phyloP scores from a whole-genome alignment of 257 asterid genomes.

The Linaria vulgaris region DNA sequence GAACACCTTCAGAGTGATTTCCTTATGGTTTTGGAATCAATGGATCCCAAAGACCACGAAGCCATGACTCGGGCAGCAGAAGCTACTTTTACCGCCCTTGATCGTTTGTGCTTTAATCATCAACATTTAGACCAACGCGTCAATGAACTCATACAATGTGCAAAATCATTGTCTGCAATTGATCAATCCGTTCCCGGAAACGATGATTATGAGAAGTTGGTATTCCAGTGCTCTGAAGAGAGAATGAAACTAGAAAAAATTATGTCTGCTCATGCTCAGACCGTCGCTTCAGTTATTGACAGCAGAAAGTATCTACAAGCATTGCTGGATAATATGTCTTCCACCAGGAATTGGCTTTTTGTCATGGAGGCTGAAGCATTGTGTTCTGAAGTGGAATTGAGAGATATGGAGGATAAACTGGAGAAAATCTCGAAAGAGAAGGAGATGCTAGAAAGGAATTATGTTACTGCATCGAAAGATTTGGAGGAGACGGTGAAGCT shows the following conservation, averaged over 20 bases:
- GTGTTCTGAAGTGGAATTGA: slow-evolving; percentile 34
- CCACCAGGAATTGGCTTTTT: slow-evolving; percentile 35
- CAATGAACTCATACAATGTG: slow-evolving; percentile 31
- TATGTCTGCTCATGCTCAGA: slow-evolving; percentile 27
- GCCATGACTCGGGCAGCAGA: slow-evolving; percentile 41
- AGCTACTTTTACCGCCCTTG: slow-evolving; percentile 45
- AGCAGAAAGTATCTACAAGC: slow-evolving; percentile 15
- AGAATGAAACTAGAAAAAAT: slow-evolving; percentile 34
- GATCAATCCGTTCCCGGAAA: slow-evolving; percentile 32
- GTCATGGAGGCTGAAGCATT: slow-evolving; percentile 32
- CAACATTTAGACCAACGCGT: slow-evolving; percentile 32
- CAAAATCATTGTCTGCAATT: slow-evolving; percentile 36
- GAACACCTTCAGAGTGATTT: slow-evolving; percentile 37
- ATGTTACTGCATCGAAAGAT: slow-evolving; percentile 24
- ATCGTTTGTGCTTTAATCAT: slow-evolving; percentile 23
- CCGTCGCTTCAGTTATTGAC: slow-evolving; percentile 1
- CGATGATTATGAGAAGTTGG: slow-evolving; percentile 24
- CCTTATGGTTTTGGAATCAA: slow-evolving; percentile 32
- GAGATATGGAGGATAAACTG: slow-evolving; percentile 21
- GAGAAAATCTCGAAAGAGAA: slow-evolving; percentile 26
- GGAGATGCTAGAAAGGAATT: slow-evolving; percentile 30
- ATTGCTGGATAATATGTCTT: slow-evolving; percentile 30
- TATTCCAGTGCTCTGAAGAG: slow-evolving; percentile 31
- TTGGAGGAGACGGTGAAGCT: slow-evolving; percentile 35
- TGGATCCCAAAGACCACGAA: slow-evolving; percentile 39